A percentile compares a stretch with the other conserved stretches of the same genome.
Conservation (phyloP, 352 stramenopile genomes). For the Phytopythium helicoides region DNA sequence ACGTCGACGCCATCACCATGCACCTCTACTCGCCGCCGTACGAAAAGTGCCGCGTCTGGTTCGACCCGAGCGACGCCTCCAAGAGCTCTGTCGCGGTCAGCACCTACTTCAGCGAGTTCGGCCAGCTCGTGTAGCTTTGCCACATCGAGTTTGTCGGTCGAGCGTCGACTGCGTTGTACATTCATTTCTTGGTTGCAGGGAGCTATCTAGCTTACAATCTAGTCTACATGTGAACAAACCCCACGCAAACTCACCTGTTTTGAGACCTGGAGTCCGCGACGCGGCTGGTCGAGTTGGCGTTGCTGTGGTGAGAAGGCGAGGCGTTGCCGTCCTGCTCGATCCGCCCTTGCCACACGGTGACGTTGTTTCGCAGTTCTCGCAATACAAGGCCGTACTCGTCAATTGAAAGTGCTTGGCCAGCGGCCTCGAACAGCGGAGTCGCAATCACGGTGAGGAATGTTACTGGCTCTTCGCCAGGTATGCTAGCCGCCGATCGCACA, state of each 20-base stretch:
- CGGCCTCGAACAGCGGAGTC: slow-evolving; percentile 60
- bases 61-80: slow-evolving; percentile 55
- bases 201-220: background rate
- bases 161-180: background rate
- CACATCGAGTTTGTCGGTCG: too few relatives aligned
- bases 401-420: slow-evolving; percentile 54
- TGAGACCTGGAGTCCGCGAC: background rate
- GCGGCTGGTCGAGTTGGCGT: background rate
- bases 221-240: background rate
- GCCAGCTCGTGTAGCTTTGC: slow-evolving; percentile 39
- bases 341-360: slow-evolving; percentile 42
- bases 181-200: background rate
- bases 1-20: slow-evolving; percentile 88
- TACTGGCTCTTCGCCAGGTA: slow-evolving; percentile 66
- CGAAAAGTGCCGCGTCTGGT: slow-evolving; percentile 88
- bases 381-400: slow-evolving; percentile 58
- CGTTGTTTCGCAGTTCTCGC: slow-evolving; percentile 48
- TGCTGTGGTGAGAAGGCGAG: background rate
- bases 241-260: background rate
- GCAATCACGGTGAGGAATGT: slow-evolving; percentile 65
- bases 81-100: slow-evolving; percentile 68
- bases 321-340: slow-evolving; percentile 22
- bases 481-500: slow-evolving; percentile 57
- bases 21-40: slow-evolving; percentile 94
- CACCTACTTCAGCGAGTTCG: slow-evolving; percentile 85